Evolutionary conservation across 257 asterid genomes (phyloP).

Genomic region (Marsdenia floribunda): DNA sequence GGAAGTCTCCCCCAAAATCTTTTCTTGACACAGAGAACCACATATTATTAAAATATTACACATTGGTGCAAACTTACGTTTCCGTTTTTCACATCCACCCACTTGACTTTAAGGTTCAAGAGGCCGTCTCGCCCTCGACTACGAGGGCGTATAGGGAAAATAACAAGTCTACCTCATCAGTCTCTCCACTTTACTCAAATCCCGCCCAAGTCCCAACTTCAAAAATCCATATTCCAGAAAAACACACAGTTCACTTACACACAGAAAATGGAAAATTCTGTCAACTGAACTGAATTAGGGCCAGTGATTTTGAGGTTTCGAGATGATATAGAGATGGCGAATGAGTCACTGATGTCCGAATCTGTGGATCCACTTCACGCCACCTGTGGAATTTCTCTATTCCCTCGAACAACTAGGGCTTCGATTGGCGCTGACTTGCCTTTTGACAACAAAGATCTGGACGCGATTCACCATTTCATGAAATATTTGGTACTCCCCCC

Average conservation of each 20-base stretch:
- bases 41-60: not conserved
- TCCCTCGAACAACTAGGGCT: constrained; percentile 54
- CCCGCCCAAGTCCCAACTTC: constrained; percentile 4
- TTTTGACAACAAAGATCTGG: constrained; percentile 35
- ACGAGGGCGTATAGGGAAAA: not conserved
- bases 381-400: constrained; percentile 39
- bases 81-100: not conserved
- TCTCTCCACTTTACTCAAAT: not conserved
- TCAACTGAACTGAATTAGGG: not conserved
- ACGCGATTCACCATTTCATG: constrained; percentile 51
- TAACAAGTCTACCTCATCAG: not conserved
- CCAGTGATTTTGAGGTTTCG: not conserved
- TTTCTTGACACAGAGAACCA: not conserved
- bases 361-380: constrained; percentile 50
- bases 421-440: constrained; percentile 28
- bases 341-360: constrained; percentile 24
- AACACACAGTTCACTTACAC: not conserved
- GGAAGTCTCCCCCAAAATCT: not conserved
- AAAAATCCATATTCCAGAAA: not conserved
- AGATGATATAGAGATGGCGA: constrained; percentile 25
- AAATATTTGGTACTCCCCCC: constrained; percentile 41
- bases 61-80: not conserved
- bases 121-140: not conserved
- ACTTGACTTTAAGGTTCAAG: not conserved
- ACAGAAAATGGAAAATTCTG: not conserved